Conservation (phyloP, 768 basidiomycete species). For the Hortiboletus campestris region DNA sequence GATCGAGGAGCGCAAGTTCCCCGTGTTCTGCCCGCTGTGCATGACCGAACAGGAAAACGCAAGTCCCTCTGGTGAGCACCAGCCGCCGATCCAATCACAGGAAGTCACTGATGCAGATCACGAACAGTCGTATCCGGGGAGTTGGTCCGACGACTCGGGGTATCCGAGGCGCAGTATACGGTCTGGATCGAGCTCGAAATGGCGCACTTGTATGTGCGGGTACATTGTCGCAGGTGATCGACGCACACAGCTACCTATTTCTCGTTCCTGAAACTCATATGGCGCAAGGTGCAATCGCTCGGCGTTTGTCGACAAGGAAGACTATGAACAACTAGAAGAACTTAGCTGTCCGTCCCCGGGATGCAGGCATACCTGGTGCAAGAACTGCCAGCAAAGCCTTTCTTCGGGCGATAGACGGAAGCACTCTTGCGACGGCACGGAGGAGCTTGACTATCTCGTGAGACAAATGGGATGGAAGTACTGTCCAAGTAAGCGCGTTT, state of each 20-base stretch:
- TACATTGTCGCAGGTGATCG: conserved; percentile 49
- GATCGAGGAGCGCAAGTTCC: conserved; percentile 51
- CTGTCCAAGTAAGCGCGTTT: conserved; percentile 48
- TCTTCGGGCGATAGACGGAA: conserved; percentile 29
- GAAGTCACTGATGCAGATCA: neutral
- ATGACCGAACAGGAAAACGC: conserved; percentile 31
- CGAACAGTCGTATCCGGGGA: conserved; percentile 38
- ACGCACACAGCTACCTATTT: neutral
- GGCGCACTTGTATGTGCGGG: conserved; percentile 37
- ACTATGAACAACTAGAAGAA: conserved; percentile 39
- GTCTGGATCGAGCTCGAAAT: conserved; percentile 48
- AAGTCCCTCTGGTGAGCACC: conserved; percentile 34
- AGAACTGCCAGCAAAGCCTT: conserved; percentile 46
- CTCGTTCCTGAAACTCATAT: neutral
- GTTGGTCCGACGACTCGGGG: conserved; percentile 38
- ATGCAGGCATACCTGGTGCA: conserved; percentile 61
- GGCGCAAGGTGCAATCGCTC: conserved; percentile 47
- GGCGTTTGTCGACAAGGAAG: conserved; percentile 49
- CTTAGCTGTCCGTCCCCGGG: conserved; percentile 48
- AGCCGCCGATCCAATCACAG: neutral
- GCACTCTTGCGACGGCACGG: conserved; percentile 57
- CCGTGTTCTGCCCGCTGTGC: conserved; percentile 61
- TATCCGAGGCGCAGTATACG: conserved; percentile 41
- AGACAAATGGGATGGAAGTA: conserved; percentile 55
- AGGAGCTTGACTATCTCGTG: conserved; percentile 52